Evolutionary conservation across 2,329 filamentous ascomycete genomes (phyloP).

Genomic region (Nemania sp.): DNA sequence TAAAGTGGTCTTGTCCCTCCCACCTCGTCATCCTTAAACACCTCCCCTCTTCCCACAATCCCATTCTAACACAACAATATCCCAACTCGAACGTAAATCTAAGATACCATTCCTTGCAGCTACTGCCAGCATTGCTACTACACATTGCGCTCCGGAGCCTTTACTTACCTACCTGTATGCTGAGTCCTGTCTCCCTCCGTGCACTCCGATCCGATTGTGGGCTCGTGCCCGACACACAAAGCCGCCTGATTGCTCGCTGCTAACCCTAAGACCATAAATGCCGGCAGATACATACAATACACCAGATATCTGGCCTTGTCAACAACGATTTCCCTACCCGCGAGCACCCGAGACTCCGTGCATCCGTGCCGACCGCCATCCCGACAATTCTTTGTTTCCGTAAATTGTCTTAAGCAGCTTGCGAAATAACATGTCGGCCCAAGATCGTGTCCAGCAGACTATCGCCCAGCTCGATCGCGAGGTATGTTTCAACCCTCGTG

Average conservation of each 20-base stretch:
- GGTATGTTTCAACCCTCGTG: constrained; percentile 53
- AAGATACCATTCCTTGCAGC: constrained; percentile 18
- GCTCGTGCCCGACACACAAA: constrained; percentile 32
- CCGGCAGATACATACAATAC: constrained; percentile 24
- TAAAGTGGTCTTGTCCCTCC: constrained; percentile 19
- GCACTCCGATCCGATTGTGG: neutral
- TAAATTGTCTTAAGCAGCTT: constrained; percentile 20
- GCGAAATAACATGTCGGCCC: constrained; percentile 68
- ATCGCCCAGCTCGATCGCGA: constrained; percentile 81
- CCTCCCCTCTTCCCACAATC: constrained; percentile 29
- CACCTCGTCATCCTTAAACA: constrained; percentile 28
- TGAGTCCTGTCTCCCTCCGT: neutral
- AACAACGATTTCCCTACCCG: constrained; percentile 30
- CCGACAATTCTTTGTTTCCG: constrained; percentile 12
- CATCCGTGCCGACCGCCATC: constrained; percentile 14
- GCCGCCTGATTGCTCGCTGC: constrained; percentile 32
- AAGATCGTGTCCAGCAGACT: constrained; percentile 77
- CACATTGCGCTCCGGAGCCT: constrained; percentile 1
- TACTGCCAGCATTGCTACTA: constrained; percentile 16
- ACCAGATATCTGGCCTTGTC: constrained; percentile 28
- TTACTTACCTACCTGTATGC: constrained; percentile 14
- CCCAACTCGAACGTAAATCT: constrained; percentile 20
- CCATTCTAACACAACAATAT: constrained; percentile 27
- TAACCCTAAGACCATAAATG: constrained; percentile 35
- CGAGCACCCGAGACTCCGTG: constrained; percentile 23